Evolutionary conservation across 306 rosid genomes (phyloP).

Genomic region (Inga laurina): DNA sequence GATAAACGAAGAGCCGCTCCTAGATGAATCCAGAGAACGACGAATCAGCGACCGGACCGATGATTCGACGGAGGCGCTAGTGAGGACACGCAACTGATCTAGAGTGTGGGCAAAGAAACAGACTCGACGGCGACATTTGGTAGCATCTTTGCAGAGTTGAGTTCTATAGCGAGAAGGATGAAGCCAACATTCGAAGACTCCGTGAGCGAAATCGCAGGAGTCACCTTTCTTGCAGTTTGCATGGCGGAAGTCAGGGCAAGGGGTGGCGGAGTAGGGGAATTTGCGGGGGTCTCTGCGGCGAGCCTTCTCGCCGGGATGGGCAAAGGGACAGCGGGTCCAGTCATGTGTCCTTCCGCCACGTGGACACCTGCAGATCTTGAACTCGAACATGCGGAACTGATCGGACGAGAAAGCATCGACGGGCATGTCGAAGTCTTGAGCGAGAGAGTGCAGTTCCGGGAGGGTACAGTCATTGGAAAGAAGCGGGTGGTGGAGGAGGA

Average conservation of each 20-base stretch:
- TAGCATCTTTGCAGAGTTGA: conserved; percentile 81
- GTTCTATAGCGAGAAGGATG: conserved; percentile 89
- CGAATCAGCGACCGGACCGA: conserved; percentile 34
- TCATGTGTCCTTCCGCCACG: conserved; percentile 82
- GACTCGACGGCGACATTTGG: conserved; percentile 65
- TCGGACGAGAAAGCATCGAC: conserved; percentile 53
- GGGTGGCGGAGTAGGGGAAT: conserved; percentile 63
- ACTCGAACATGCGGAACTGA: conserved; percentile 86
- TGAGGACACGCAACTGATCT: conserved; percentile 61
- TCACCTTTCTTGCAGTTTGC: conserved; percentile 69
- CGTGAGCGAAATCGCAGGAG: conserved; percentile 78
- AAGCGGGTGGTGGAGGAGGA: conserved; percentile 41
- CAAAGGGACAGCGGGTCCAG: conserved; percentile 90
- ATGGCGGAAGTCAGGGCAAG: conserved; percentile 78
- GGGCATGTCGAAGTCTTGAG: conserved; percentile 40
- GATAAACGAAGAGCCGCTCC: neutral
- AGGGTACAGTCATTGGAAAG: conserved; percentile 37
- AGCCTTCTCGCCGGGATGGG: conserved; percentile 92
- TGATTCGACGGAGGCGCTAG: conserved; percentile 35
- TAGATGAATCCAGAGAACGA: neutral
- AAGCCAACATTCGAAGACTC: conserved; percentile 94
- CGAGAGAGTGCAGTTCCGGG: conserved; percentile 22
- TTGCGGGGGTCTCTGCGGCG: conserved; percentile 86
- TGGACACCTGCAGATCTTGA: conserved; percentile 64
- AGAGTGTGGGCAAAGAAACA: conserved; percentile 88